phyloP scores from a whole-genome alignment of 768 basidiomycete genomes.

The Termitomyces eurrhizus region DNA sequence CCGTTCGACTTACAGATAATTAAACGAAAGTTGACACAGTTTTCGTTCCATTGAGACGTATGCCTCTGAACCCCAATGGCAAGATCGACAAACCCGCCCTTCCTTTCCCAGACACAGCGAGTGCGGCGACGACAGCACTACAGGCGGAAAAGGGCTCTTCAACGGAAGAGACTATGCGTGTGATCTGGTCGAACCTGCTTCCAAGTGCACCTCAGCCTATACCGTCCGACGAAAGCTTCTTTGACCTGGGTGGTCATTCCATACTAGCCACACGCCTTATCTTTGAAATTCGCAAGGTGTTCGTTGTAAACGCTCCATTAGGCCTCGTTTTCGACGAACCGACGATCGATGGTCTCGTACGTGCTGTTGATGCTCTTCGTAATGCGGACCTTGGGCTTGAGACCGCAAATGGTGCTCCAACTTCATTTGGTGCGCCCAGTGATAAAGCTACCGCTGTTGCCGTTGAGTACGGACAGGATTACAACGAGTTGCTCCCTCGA shows the following conservation, averaged over 20 bases:
- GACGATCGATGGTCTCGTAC: constrained; percentile 74
- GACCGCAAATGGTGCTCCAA: background rate
- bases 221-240: constrained; percentile 91
- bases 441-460: constrained; percentile 24
- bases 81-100: constrained; percentile 98
- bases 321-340: constrained; percentile 91
- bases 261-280: constrained; percentile 96
- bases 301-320: constrained; percentile 87
- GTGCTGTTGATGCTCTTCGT: constrained; percentile 69
- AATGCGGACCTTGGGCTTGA: constrained; percentile 72
- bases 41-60: constrained; percentile 89
- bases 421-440: constrained; percentile 9
- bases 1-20: background rate
- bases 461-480: constrained; percentile 80
- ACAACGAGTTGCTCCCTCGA: constrained; percentile 52
- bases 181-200: constrained; percentile 82
- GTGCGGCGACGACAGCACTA: constrained; percentile 41
- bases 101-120: constrained; percentile 96
- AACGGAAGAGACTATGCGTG: constrained; percentile 77
- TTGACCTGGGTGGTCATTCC: constrained; percentile 97
- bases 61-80: constrained; percentile 98
- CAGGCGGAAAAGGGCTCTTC: constrained; percentile 42
- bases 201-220: constrained; percentile 75
- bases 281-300: constrained; percentile 92
- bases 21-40: constrained; percentile 42